Evolutionary conservation across 495 filamentous ascomycete species (phyloP).

Genomic region (Hyaloscypha hepaticicola): DNA sequence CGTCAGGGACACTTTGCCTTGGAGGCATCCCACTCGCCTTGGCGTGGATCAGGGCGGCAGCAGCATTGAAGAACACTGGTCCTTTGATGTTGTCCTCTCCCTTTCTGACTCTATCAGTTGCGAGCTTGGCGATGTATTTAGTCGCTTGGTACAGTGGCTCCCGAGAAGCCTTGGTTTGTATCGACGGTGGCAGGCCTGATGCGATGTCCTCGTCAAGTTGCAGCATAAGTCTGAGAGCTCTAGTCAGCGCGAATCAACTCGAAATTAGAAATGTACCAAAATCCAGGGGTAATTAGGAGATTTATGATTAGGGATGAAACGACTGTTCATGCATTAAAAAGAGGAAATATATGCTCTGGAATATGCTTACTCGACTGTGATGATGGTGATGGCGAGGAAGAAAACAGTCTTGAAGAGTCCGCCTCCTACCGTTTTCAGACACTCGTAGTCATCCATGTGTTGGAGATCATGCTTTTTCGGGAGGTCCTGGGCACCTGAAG

Average conservation of each 20-base stretch:
- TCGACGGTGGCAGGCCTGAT: neutral
- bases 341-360: too few species aligned
- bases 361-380: neutral
- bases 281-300: too few species aligned
- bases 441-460: constrained; percentile 14
- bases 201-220: constrained; percentile 28
- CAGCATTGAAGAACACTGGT: constrained; percentile 27
- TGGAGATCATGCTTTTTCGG: neutral
- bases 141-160: constrained; percentile 22
- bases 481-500: constrained; percentile 16
- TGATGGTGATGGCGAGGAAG: constrained; percentile 12
- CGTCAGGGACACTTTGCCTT: constrained; percentile 31
- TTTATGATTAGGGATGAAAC: too few species aligned
- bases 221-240: constrained; percentile 25
- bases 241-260: constrained; percentile 20
- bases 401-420: constrained; percentile 30
- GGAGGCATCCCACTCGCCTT: constrained; percentile 33
- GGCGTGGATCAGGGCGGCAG: constrained; percentile 36
- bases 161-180: neutral
- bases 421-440: constrained; percentile 21
- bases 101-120: constrained; percentile 26
- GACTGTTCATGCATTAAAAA: too few species aligned
- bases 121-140: constrained; percentile 31
- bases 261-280: too few species aligned
- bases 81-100: constrained; percentile 31